A percentile compares a stretch with the other conserved stretches of the same genome.
Evolutionary conservation across 1,139 yeast genomes (phyloP).

Genomic region (Sugiyamaella castrensis): DNA sequence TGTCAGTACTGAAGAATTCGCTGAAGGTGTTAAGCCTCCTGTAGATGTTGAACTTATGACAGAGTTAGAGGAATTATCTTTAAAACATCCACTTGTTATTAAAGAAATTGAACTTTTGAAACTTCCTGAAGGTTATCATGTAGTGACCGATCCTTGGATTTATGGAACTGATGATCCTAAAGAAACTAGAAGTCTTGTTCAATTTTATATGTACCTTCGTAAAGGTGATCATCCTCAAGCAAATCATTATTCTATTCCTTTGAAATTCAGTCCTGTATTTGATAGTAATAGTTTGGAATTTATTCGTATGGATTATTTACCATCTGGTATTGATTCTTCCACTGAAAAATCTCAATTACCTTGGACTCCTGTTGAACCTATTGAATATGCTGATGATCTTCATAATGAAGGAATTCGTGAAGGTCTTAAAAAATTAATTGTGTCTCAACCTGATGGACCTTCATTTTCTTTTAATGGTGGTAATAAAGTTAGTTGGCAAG

Average conservation of each 20-base stretch:
- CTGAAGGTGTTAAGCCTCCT: constrained; percentile 64
- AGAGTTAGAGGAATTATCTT: constrained; percentile 52
- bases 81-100: constrained; percentile 56
- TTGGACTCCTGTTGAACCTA: constrained; percentile 16
- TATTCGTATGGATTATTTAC: constrained; percentile 67
- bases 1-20: constrained; percentile 52
- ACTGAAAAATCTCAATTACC: constrained; percentile 14
- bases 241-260: constrained; percentile 75
- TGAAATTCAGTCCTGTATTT: constrained; percentile 71
- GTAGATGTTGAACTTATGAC: constrained; percentile 61
- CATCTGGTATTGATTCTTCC: constrained; percentile 49
- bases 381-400: constrained; percentile 22
- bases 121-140: constrained; percentile 45
- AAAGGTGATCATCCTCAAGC: constrained; percentile 63
- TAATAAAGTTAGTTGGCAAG: constrained; percentile 70
- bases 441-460: constrained; percentile 79
- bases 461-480: constrained; percentile 73
- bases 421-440: constrained; percentile 59
- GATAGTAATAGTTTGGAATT: constrained; percentile 58
- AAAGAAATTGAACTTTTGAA: constrained; percentile 45
- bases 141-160: constrained; percentile 65
- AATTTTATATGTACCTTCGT: constrained; percentile 59
- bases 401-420: constrained; percentile 44
- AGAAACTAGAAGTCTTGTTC: constrained; percentile 49
- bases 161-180: constrained; percentile 59